A percentile compares a stretch with the other conserved stretches of the same genome.
Conservation (phyloP, 352 stramenopile genomes). For the Phytopythium kandeliae region DNA sequence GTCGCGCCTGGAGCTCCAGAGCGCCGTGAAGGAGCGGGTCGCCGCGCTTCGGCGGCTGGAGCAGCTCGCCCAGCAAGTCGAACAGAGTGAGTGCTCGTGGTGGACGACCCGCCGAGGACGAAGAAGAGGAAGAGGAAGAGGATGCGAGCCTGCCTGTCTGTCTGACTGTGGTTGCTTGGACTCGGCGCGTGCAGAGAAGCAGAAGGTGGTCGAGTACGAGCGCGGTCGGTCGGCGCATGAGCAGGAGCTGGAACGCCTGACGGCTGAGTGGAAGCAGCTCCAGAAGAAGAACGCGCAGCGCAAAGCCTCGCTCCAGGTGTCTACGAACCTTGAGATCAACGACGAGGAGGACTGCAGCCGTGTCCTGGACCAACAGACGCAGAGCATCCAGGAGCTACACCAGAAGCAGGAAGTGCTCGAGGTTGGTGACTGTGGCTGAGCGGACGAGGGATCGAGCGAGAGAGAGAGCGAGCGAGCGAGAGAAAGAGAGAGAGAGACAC, state of each 20-base stretch:
- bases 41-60: conserved; percentile 33
- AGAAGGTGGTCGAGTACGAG: conserved; percentile 38
- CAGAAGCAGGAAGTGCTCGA: conserved; percentile 61
- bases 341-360: conserved; percentile 75
- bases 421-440: no score
- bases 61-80: conserved; percentile 32
- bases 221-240: conserved; percentile 29
- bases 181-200: conserved; percentile 26
- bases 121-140: no score
- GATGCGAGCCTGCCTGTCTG: not conserved
- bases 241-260: conserved; percentile 43
- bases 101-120: no score
- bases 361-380: conserved; percentile 66
- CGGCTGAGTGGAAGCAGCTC: conserved; percentile 57
- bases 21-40: conserved; percentile 33
- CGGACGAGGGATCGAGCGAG: no score
- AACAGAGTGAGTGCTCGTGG: conserved; percentile 25
- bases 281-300: conserved; percentile 68
- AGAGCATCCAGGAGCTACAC: conserved; percentile 66
- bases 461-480: no score
- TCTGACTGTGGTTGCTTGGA: not conserved
- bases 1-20: conserved; percentile 31
- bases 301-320: conserved; percentile 65
- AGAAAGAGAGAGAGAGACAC: no score
- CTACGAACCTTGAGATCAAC: conserved; percentile 65